Percentiles rank a stretch among this genome's conserved stretches.
Evolutionary conservation across 768 basidiomycete genomes (phyloP).

Genomic region (Paxillus ammoniavirescens): DNA sequence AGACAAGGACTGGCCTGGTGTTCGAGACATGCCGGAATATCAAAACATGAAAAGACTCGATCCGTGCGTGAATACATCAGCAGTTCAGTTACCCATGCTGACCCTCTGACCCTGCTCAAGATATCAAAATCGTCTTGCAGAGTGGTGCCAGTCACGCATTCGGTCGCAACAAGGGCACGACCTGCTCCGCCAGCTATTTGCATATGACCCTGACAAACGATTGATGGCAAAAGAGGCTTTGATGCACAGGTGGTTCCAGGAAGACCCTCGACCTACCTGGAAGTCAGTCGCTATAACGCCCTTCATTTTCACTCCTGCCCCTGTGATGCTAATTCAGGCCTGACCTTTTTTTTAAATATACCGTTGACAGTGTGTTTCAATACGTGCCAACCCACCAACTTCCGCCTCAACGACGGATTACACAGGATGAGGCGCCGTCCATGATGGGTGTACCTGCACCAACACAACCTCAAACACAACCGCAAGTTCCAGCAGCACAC

Average conservation of each 20-base stretch:
- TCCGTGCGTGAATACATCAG: slow-evolving; percentile 41
- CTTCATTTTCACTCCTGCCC: not conserved
- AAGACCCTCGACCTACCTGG: slow-evolving; percentile 81
- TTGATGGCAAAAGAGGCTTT: slow-evolving; percentile 83
- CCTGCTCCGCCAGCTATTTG: slow-evolving; percentile 82
- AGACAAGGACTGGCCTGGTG: slow-evolving; percentile 88
- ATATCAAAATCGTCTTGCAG: slow-evolving; percentile 58
- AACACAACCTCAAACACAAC: slow-evolving; percentile 41
- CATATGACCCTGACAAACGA: slow-evolving; percentile 86
- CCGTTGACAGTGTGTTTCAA: slow-evolving; percentile 64
- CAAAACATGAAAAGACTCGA: slow-evolving; percentile 79
- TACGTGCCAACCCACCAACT: slow-evolving; percentile 59
- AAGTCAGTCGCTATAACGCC: slow-evolving; percentile 56
- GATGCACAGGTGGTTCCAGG: slow-evolving; percentile 87
- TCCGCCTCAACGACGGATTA: slow-evolving; percentile 86
- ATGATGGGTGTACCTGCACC: slow-evolving; percentile 69
- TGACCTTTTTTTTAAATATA: not conserved
- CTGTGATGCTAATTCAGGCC: slow-evolving; percentile 6
- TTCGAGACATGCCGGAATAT: slow-evolving; percentile 87
- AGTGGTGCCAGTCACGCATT: slow-evolving; percentile 74
- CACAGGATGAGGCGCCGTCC: slow-evolving; percentile 88
- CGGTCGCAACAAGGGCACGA: slow-evolving; percentile 68
- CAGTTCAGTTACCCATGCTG: not conserved
- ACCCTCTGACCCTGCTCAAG: slow-evolving; percentile 34
- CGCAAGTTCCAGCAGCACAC: slow-evolving; percentile 42